Base-by-base conservation (phyloP, 78 protist species). In the slime mould (Dictyostelium discoideum) region DNA sequence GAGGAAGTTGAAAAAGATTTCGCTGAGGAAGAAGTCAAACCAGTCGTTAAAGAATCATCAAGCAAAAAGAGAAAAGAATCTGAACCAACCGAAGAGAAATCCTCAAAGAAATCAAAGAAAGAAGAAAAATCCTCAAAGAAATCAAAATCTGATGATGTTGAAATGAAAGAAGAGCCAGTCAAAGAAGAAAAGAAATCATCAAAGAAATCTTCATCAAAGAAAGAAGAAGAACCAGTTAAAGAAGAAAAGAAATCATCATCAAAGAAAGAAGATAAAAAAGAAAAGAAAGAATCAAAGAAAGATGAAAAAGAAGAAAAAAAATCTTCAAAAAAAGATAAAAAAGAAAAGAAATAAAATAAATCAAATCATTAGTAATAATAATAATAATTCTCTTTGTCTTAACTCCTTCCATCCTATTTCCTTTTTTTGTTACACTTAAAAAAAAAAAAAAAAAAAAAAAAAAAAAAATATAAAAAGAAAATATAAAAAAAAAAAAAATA, bases 1-100 rank as follows among this genome's bases (percentile, higher is more conserved):
- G 48, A 85, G 72, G 96, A 92, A 85, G 97, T 87, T 89, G 83
- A 85, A 92, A 65, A 67, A 87, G 94, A 79, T 60, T 84, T 92
- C 54, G 40, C 20, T 7, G 78, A 22, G 11, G 73, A 46, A 77
- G 57, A 69, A 7, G 46, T 26, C 9, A 80, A 74, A 86, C 46
- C 83, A 65, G 5, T 26, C 79, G 57, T 20, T 10, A 42, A 76
- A 78, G 67, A 39, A n/a, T 72, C 67, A n/a, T 72, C 67, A 18
- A 20, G 69, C 26, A 85, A 96, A n/a, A 89, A 92, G 65, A 95
- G 85, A 79, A 44, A 22, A 40, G 88, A 26, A 32, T n/a, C 67
- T n/a, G 84, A 92, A 6, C 63, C 16, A 10, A 14, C 24, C 13
- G 86, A 69, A 4, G 94, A 87, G 9, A 85, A 87, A 14, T 46